phyloP scores from a whole-genome alignment of 768 basidiomycete species.

The Mycena leptocephala region DNA sequence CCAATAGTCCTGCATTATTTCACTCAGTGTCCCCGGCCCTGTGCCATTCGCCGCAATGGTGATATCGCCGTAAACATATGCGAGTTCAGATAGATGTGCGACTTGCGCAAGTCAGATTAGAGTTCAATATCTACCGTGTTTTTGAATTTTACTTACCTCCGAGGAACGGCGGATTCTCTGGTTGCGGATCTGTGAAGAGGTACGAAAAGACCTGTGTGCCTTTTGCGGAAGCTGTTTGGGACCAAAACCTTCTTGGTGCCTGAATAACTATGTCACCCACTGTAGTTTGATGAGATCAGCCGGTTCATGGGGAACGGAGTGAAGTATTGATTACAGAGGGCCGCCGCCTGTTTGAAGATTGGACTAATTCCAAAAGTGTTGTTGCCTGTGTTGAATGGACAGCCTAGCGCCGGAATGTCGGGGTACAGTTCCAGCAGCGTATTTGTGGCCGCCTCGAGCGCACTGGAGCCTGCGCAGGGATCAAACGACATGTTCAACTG shows the following conservation, averaged over 20 bases:
- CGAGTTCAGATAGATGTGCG: slow-evolving; percentile 20
- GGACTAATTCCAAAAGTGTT: slow-evolving; percentile 46
- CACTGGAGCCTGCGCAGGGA: slow-evolving; percentile 8
- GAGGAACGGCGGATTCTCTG: slow-evolving; percentile 6
- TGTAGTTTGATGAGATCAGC: neutral
- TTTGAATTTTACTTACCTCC: neutral
- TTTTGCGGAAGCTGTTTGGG: slow-evolving; percentile 1
- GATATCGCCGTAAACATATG: slow-evolving; percentile 33
- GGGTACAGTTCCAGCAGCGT: slow-evolving; percentile 46
- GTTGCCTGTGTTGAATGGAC: slow-evolving; percentile 50
- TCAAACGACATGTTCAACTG: slow-evolving; percentile 6
- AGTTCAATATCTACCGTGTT: too few species aligned
- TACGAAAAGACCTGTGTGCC: slow-evolving; percentile 24
- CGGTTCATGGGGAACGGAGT: neutral
- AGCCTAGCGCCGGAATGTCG: slow-evolving; percentile 45
- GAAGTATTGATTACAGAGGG: slow-evolving; percentile 24
- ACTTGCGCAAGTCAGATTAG: neutral
- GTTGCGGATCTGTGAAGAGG: slow-evolving; percentile 29
- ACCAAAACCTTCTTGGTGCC: slow-evolving; percentile 17
- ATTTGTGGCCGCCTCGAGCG: neutral
- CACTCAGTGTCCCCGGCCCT: slow-evolving; percentile 15
- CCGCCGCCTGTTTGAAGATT: slow-evolving; percentile 46
- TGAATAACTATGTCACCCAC: slow-evolving; percentile 36
- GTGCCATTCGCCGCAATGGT: slow-evolving; percentile 8
- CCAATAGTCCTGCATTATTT: slow-evolving; percentile 34